Base-by-base conservation (phyloP, 2,329 filamentous ascomycete species). In the Plectosphaerella plurivora region DNA sequence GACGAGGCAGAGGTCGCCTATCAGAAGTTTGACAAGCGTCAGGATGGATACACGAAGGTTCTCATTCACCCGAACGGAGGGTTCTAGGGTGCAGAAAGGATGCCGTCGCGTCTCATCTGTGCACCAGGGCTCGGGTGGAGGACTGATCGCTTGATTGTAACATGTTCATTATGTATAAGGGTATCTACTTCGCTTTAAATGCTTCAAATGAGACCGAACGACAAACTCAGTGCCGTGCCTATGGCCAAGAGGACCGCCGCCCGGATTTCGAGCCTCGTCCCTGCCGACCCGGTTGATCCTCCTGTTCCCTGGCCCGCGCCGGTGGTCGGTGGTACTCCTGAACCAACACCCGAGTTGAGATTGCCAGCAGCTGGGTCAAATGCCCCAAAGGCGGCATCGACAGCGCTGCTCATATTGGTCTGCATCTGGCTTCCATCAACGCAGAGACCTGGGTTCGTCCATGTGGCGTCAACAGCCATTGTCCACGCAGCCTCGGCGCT, bases 31-130 rank as follows among this genome's bases (percentile, higher is more conserved):
- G 83, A 87, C 61, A 79, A 81, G 66, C 70, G 83, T 47, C 76
- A 84, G 35, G 83, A 87, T 45, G 84, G 84, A 1, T 87, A 84
- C 56, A 86, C 83, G 12, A 87, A 88, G 68, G 83, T 87, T 12
- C 68, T 86, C 53, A 83, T 87, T 53, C 84, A 86, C 61, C 84
- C 83, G 0, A 87, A 87, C 56, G 83, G 83, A 5, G 64, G 59
- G 3, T 65, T 65, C 24, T 63, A 41, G 14, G 7, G 37, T 41
- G 37, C 16, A 22, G 16, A 7, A 41, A 41, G 14, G 37, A 41
- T 41, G 37, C 37, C 8, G 28, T 12, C 28, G n/a, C n/a, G n/a
- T 8, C 28, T 33, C 28, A 33, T 5, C 28, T 10, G 11, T 33
- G 28, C 28, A 33, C 28, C 28, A 12, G 11, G 28, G 28, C 22